Evolutionary conservation across 345 rosid genomes (phyloP).

Genomic region (Mangifera indica): DNA sequence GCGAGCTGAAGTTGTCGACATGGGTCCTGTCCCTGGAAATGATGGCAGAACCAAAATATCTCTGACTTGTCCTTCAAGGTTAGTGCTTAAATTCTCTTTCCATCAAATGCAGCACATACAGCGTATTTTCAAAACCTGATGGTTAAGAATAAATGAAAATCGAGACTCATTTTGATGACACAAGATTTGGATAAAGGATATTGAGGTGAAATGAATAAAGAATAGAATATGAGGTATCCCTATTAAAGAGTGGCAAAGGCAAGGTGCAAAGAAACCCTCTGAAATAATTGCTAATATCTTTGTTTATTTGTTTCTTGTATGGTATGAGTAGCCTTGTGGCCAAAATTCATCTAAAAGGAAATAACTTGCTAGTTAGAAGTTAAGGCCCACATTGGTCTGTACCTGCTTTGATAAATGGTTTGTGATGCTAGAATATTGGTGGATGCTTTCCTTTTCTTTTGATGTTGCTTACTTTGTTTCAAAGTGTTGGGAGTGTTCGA

Average conservation of each 20-base stretch:
- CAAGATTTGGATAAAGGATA: background rate
- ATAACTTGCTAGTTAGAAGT: background rate
- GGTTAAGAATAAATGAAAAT: background rate
- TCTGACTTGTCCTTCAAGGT: slow-evolving; percentile 96
- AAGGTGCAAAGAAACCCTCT: background rate
- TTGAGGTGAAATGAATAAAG: background rate
- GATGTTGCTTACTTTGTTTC: background rate
- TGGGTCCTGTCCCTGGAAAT: slow-evolving; percentile 95
- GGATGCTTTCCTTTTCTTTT: background rate
- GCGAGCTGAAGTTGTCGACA: slow-evolving; percentile 77
- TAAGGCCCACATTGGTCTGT: background rate
- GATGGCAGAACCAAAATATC: slow-evolving; percentile 83
- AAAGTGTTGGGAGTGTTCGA: background rate
- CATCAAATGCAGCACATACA: background rate
- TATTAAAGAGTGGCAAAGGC: background rate
- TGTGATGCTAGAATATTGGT: background rate
- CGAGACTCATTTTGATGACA: background rate
- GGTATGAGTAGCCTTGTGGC: background rate
- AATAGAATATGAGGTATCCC: background rate
- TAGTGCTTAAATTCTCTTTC: slow-evolving; percentile 15
- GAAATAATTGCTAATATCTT: background rate
- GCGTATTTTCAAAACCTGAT: background rate
- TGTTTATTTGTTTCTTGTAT: background rate
- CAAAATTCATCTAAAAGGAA: background rate
- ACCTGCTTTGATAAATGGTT: background rate